Percentiles rank a stretch among this genome's conserved stretches.
These are phyloP conservation scores for Acacia acuminata DNA, from an alignment of 306 rosid species.

Conservation along the genomic window DNA sequence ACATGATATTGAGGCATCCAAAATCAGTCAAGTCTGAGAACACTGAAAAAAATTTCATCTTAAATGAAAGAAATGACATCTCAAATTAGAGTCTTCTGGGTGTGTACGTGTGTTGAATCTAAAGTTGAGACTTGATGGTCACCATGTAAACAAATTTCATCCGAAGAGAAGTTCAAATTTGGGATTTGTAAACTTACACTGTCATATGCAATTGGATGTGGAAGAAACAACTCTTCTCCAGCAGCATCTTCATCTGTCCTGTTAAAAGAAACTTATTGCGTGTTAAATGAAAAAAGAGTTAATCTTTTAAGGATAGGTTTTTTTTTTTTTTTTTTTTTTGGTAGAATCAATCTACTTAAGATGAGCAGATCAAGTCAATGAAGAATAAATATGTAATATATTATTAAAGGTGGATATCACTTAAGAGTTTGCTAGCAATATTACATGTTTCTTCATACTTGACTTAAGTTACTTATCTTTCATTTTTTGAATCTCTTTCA, in stretches of 20 bases:
- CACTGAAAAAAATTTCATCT: neutral
- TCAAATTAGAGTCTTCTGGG: neutral
- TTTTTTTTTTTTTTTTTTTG: no score
- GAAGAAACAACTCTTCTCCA: slow-evolving; percentile 69
- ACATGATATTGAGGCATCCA: neutral
- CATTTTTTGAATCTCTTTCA: neutral
- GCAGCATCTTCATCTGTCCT: slow-evolving; percentile 81
- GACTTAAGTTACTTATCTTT: neutral
- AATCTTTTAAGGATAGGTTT: neutral
- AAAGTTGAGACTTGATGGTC: neutral
- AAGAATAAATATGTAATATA: neutral
- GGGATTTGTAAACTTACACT: slow-evolving; percentile 49
- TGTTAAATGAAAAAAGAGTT: slow-evolving; percentile 9
- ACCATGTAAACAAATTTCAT: neutral
- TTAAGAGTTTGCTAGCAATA: neutral
- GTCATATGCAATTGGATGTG: slow-evolving; percentile 31
- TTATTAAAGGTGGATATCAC: neutral
- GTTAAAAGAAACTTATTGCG: slow-evolving; percentile 26
- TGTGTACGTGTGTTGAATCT: no score
- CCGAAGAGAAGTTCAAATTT: neutral
- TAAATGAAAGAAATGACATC: neutral
- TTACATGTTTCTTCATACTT: neutral
- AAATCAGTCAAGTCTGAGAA: neutral
- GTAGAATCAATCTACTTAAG: neutral
- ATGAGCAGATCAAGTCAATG: neutral